phyloP scores from a whole-genome alignment of 2,329 filamentous ascomycete species.

The Aspergillaceae sp. region DNA sequence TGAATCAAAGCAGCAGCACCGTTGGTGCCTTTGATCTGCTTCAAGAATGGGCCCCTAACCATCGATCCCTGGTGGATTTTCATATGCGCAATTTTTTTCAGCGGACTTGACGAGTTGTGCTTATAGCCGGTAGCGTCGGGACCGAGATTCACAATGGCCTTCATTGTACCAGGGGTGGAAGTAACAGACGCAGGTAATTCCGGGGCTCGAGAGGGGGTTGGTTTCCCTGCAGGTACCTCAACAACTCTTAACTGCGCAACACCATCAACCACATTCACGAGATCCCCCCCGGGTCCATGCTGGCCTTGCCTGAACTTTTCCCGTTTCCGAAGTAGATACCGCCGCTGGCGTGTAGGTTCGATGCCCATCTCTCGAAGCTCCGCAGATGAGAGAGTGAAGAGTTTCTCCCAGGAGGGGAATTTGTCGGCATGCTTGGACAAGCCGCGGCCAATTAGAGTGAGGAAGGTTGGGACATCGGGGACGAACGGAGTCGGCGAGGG shows the following conservation, averaged over 20 bases:
- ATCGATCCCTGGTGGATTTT: constrained; percentile 58
- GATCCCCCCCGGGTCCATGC: constrained; percentile 74
- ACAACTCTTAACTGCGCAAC: constrained; percentile 51
- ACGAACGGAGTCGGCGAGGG: constrained; percentile 76
- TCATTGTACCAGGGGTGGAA: constrained; percentile 46
- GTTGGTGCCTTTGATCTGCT: constrained; percentile 54
- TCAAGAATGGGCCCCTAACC: constrained; percentile 67
- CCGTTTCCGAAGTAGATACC: constrained; percentile 81
- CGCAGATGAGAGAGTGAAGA: constrained; percentile 70
- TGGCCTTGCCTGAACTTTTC: constrained; percentile 71
- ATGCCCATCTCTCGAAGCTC: constrained; percentile 78
- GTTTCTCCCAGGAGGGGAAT: constrained; percentile 79
- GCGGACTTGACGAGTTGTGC: constrained; percentile 32
- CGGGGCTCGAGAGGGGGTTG: too few species aligned
- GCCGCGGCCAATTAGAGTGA: constrained; percentile 81
- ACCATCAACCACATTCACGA: constrained; percentile 60
- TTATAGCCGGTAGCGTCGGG: constrained; percentile 49
- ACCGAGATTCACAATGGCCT: constrained; percentile 53
- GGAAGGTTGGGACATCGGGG: constrained; percentile 75
- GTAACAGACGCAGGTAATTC: constrained; percentile 41
- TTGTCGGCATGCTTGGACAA: constrained; percentile 75
- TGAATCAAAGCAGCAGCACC: constrained; percentile 57
- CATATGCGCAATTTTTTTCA: constrained; percentile 55
- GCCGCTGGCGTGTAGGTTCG: constrained; percentile 71
- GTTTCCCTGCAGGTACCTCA: constrained; percentile 33